Evolutionary conservation across 768 basidiomycete genomes (phyloP), one percentile per base, ranked within the genome.

Genomic region (Russula brevipes): DNA sequence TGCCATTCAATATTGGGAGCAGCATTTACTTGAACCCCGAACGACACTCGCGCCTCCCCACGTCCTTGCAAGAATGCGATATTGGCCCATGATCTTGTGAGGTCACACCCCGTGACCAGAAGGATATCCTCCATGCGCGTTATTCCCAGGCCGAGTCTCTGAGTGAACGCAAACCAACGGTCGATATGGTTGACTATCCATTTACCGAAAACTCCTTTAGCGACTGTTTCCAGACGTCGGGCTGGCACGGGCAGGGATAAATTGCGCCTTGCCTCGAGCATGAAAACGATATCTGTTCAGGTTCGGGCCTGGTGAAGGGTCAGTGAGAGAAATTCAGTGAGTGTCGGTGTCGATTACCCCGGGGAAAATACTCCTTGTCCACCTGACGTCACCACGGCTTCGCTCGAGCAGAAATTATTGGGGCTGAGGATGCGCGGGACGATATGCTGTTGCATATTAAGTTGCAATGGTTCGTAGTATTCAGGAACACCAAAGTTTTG

Each of bases 61-160:
- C 39, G 38, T 5, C 57, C 4, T 31, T 51, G 38, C 0, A 7
- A 33, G 39, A 59, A 59, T 19, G 39, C 57, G 4, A 50, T 11
- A 41, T 58, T 58, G 5, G 36, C 30, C 46, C 46, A 57, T 16
- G 56, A 57, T 38, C 45, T 57, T 2, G 56, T 24, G 17, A 19
- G 57, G 17, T 58, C 47, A 50, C 57, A 33, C 24, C 57, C 57
- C 2, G 57, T 58, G 24, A 58, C 47, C 14, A 58, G 19, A 38
- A 58, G 5, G 8, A 58, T 58, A 4, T 59, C 57, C 30, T 59
- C 57, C 39, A 50, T 59, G 4, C 39, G 54, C 16, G 12, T 12
- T 58, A 58, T 58, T 1, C 49, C 57, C 41, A 59, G 8, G 4
- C 35, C 57, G 9, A 41, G 49, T 7, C 39, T 31, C 6, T 6